phyloP scores from a whole-genome alignment of 495 filamentous ascomycete species.

The Hypoxylon subgilvum region DNA sequence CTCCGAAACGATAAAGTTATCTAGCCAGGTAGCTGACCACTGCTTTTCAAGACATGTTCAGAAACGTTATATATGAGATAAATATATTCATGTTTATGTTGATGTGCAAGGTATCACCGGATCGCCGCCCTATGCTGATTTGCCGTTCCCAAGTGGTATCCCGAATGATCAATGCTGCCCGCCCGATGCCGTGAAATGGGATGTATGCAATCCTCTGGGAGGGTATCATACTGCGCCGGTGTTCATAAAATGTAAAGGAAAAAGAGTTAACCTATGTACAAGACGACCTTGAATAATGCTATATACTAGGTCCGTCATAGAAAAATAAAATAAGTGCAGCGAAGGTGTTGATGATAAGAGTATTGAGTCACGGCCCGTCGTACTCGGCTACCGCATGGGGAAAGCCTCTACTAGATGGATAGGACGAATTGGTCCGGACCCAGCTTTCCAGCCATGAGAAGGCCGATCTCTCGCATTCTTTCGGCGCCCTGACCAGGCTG shows the following conservation, averaged over 20 bases:
- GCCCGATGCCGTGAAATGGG: constrained; percentile 31
- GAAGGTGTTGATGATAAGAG: constrained; percentile 24
- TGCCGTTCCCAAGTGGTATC: constrained; percentile 44
- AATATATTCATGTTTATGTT: constrained; percentile 18
- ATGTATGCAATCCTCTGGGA: constrained; percentile 23
- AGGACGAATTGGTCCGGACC: constrained; percentile 79
- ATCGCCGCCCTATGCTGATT: constrained; percentile 39
- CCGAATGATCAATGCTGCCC: constrained; percentile 35
- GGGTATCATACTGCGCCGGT: constrained; percentile 15
- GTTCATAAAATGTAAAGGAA: constrained; percentile 32
- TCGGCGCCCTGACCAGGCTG: constrained; percentile 88
- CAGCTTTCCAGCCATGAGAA: constrained; percentile 81
- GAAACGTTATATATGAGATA: neutral
- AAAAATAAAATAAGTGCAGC: constrained; percentile 36
- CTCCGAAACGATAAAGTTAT: no score
- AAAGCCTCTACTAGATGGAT: constrained; percentile 64
- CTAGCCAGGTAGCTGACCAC: no score
- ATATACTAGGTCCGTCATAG: neutral
- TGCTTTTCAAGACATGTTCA: neutral
- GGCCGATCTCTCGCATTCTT: constrained; percentile 90
- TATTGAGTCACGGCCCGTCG: constrained; percentile 5
- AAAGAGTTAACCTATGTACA: constrained; percentile 53
- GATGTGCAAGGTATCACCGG: constrained; percentile 35
- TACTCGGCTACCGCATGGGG: constrained; percentile 18
- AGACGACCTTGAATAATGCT: constrained; percentile 10